Evolutionary conservation across 768 basidiomycete genomes (phyloP), one percentile per base, ranked within the genome.

Genomic region (Porphyrellus cyaneotinctus): DNA sequence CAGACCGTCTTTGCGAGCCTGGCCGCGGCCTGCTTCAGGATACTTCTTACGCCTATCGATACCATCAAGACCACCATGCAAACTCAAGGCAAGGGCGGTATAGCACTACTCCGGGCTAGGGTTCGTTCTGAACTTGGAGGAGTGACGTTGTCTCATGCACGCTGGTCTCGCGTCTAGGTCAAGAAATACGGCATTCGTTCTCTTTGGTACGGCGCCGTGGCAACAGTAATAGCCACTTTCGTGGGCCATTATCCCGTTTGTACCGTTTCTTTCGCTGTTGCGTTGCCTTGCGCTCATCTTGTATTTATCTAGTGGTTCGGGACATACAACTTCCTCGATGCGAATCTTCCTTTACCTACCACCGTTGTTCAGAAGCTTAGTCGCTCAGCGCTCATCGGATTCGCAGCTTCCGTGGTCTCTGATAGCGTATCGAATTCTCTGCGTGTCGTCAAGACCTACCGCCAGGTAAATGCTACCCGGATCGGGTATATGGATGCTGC

Each of bases 51-150:
- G 0, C 95, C 95, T 0, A 79, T 97, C 46, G 95, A 97, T 70
- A 95, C 95, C 1, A 62, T 97, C 57, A 97, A 97, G 78, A 98
- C 95, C 5, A 97, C 93, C 1, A 74, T 97, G 71, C 95, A 98
- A 71, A 89, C 95, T 0, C 86, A 95, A 63, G 95, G 95, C 13
- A 80, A 76, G 57, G 67, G 72, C 2, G 95, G 90, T 0, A 72
- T 86, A 49, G 63, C 66, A 30, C 80, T 97, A 44, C 73, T 97
- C 33, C 78, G 74, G 52, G 74, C 77, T 3, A 77, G 95, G 58
- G 83, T 91, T 57, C 45, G 76, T 65, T 26, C 20, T 14, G 37
- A 44, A 7, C 14, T 30, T 26, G 23, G 23, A 22, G 0, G 13
- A 2, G 10, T 12, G 28, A 30, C 18, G 6, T 20, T 24, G 24